Percentiles rank a stretch among this genome's conserved stretches.
Conservation (phyloP, 306 rosid genomes). For the Dalbergia oliveri region DNA sequence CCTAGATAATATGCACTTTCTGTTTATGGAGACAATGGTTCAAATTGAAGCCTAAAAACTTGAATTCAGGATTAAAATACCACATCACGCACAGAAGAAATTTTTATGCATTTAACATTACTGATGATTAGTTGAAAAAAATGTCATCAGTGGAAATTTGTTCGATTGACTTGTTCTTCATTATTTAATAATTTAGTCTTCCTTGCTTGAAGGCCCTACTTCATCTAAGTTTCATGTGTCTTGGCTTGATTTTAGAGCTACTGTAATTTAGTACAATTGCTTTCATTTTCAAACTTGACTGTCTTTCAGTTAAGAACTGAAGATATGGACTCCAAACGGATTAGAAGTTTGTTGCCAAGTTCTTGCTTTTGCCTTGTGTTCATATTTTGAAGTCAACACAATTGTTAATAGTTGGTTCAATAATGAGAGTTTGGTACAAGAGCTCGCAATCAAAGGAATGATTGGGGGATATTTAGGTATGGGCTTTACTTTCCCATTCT, state of each 20-base stretch:
- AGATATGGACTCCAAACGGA: conserved; percentile 5
- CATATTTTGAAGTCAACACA: conserved; percentile 26
- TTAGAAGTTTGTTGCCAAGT: conserved; percentile 17
- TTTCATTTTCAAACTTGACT: conserved; percentile 3
- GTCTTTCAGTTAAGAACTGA: conserved; percentile 24
- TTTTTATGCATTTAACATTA: conserved; percentile 8
- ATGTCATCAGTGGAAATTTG: not conserved
- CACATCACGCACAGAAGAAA: conserved; percentile 1
- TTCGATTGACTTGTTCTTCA: conserved; percentile 39
- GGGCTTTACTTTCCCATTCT: conserved; percentile 41
- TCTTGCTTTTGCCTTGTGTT: conserved; percentile 23
- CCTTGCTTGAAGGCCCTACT: conserved; percentile 10
- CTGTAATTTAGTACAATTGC: conserved; percentile 4
- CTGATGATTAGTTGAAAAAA: conserved; percentile 24
- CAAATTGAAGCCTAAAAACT: conserved; percentile 11
- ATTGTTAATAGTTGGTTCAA: conserved; percentile 25
- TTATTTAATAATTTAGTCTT: conserved; percentile 28
- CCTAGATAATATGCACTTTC: conserved; percentile 41
- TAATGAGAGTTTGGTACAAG: conserved; percentile 31
- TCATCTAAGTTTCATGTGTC: not conserved
- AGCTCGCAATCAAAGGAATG: conserved; percentile 33
- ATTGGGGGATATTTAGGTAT: conserved; percentile 5
- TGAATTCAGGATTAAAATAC: not conserved
- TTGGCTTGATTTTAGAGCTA: conserved; percentile 16
- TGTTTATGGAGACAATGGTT: conserved; percentile 27